Evolutionary conservation across 1,139 yeast genomes (phyloP), one percentile per base, ranked within the genome.

Genomic region (Hemisphaericaspora xylofermentans): DNA sequence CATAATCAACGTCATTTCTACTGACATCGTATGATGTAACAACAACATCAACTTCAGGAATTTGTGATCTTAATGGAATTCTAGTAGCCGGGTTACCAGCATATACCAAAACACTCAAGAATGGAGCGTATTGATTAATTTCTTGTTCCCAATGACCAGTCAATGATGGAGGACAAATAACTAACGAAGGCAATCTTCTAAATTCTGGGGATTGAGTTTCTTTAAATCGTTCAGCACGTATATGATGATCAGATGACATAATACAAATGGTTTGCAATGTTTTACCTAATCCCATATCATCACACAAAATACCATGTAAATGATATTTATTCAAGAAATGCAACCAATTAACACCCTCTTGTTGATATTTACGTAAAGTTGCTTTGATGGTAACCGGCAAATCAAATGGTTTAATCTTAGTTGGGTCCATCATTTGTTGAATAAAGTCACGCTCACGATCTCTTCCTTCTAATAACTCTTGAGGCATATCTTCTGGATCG

Each of bases 81-180:
- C 99, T 76, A 1, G 76, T 68, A n/a, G 84, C 69, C 4, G 98
- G 98, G 6, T 89, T 84, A 9, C 98, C 98, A 15, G 95, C 96
- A 63, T 93, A 93, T 1, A 89, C 93, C 36, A 88, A 63, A 6
- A 88, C 87, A 37, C 77, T 81, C 66, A 94, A 71, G 51, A 88
- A 86, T 35, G 98, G 96, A 0, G 98, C 88, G 61, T 89, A 94
- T 49, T 87, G 93, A 47, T 80, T 78, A 48, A 94, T 71, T 64
- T 94, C 99, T 61, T 88, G 96, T 60, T 89, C 95, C 99, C 99
- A 94, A 64, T 94, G 98, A 21, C 98, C 98, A 1, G 97, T 89
- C 50, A 94, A 77, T 1, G 98, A 88, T 0, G 98, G 98, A 1
- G 99, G 99, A 67, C 98, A 93, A 19, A 94, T 78, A 38, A 94